Base-by-base conservation (phyloP, 208 protist species). In the Herpetomonas samuelpessoai region DNA sequence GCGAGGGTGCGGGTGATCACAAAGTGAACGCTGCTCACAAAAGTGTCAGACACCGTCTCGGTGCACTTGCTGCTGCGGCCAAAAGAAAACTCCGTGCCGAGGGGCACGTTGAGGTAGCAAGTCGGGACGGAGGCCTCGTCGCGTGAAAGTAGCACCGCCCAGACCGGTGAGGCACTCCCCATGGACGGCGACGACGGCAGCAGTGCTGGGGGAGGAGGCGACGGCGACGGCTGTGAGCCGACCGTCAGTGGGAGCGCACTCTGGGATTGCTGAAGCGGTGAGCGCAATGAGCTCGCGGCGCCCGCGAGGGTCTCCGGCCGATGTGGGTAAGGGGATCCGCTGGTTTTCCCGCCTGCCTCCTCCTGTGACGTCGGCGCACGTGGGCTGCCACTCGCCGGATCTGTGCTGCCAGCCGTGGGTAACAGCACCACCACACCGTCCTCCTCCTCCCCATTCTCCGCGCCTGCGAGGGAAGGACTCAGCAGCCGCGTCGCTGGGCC, bases 41-140 rank as follows among this genome's bases (percentile, higher is more conserved):
- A 91, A 12, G 68, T 80, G 61, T 96, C 90, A 0, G 64, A 56
- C 1, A 86, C 71, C 9, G 74, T 82, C 6, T 74, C 69, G 26
- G 78, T 81, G 65, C 90, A 96, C 63, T 89, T 89, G 57, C 83
- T 91, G 59, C 90, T 96, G 27, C 90, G 79, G 48, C 90, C 90
- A 57, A 96, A 84, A 22, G 67, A 64, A 62, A 93, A 96, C 19
- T 71, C 65, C 39, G 81, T 76, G 30, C 74, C 76, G 21, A 83
- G 45, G 0, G 65, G 49, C 18, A 80, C 78, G 48, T 68, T 65
- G 45, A 95, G 82, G 51, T 60, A 71, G 28, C 70, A 88, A 1
- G 83, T 86, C n/a, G 84, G 68, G 50, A 95, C 85, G 4, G 80
- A 87, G 25, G 71, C 55, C 67, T 92, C 85, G 47, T 95, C 88